A percentile compares a stretch with the other conserved stretches of the same genome.
These are phyloP conservation scores for Cryptococcus sp. DNA, from an alignment of 1,284 basidiomycete species.

Conservation along the genomic window DNA sequence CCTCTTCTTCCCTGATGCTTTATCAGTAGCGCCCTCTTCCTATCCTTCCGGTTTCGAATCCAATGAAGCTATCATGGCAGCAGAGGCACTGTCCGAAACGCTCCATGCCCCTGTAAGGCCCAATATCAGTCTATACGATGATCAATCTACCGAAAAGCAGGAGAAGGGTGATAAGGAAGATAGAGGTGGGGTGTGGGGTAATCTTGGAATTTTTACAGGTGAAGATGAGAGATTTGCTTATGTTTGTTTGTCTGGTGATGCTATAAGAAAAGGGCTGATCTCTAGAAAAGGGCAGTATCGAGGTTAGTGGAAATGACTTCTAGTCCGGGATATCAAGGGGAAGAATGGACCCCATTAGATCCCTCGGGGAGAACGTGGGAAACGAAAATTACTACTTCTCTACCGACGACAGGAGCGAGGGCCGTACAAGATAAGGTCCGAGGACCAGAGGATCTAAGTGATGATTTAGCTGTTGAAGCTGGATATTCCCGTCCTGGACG, in stretches of 20 bases:
- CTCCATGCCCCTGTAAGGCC: constrained; percentile 58
- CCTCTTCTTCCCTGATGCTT: constrained; percentile 60
- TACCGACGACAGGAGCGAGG: neutral
- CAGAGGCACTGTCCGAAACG: constrained; percentile 58
- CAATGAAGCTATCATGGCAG: constrained; percentile 55
- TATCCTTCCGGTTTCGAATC: constrained; percentile 12
- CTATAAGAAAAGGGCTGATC: neutral
- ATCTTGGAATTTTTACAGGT: constrained; percentile 62
- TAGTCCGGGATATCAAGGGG: constrained; percentile 50
- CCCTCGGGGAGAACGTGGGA: constrained; percentile 48
- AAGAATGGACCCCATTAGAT: constrained; percentile 45
- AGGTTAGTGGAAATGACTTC: constrained; percentile 64
- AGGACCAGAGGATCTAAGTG: neutral
- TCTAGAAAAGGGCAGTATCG: constrained; percentile 58
- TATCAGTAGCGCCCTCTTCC: constrained; percentile 13
- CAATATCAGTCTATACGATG: constrained; percentile 59
- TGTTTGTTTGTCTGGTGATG: constrained; percentile 42
- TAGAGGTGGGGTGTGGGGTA: constrained; percentile 49
- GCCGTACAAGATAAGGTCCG: neutral
- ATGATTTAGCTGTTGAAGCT: constrained; percentile 31
- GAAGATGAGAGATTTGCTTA: constrained; percentile 67
- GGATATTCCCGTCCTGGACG: constrained; percentile 19
- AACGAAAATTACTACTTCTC: neutral
- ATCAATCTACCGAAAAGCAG: constrained; percentile 16
- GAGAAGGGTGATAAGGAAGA: constrained; percentile 19